Evolutionary conservation across 202 grass and related monocot species (phyloP).

Genomic region (Bolboschoenoplectus hybrid): DNA sequence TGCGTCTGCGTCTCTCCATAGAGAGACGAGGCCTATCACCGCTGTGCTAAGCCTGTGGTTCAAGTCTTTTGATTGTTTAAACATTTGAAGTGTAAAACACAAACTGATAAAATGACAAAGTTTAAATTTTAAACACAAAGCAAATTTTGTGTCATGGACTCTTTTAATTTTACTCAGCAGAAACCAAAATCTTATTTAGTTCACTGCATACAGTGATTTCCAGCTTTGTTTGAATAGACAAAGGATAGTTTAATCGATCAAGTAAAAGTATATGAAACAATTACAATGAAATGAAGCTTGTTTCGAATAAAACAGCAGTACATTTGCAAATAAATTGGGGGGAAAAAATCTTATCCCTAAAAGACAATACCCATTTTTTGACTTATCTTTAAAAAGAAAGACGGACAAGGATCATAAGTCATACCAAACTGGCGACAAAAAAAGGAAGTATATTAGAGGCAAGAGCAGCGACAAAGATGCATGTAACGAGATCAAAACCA

Average conservation of each 20-base stretch:
- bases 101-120: background rate
- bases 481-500: conserved; percentile 65
- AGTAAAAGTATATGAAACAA: background rate
- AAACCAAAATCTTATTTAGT: conserved; percentile 6
- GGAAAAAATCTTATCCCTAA: background rate
- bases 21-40: no score
- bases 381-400: background rate
- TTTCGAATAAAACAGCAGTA: conserved; percentile 2
- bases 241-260: background rate
- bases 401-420: conserved; percentile 8
- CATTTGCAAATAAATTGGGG: background rate
- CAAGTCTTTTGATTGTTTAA: background rate
- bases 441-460: conserved; percentile 78
- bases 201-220: background rate
- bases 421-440: conserved; percentile 71
- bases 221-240: background rate
- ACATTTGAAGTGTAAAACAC: background rate
- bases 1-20: no score
- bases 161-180: background rate
- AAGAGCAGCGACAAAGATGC: conserved; percentile 67
- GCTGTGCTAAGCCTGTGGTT: no score
- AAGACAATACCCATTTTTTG: background rate
- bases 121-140: background rate
- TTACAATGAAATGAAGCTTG: background rate
- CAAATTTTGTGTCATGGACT: background rate